Conservation (phyloP, 768 basidiomycete genomes). For the Dioszegia aurantiaca region DNA sequence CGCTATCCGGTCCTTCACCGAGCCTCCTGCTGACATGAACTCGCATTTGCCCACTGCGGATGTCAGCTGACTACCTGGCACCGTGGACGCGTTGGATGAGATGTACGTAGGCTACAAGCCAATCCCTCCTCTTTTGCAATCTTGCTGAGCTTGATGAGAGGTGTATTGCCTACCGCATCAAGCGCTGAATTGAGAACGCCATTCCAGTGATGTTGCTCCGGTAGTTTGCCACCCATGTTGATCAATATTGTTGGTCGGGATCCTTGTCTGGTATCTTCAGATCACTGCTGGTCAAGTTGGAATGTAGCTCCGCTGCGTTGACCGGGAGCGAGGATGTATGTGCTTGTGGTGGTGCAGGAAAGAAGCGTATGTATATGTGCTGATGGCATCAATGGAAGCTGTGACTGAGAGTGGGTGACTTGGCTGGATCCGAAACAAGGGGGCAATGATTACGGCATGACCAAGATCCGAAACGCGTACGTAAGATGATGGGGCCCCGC, state of each 20-base stretch:
- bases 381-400: not conserved
- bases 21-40: constrained; percentile 84
- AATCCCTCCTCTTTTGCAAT: constrained; percentile 71
- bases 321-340: too few species aligned
- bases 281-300: too few species aligned
- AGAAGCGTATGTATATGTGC: not conserved
- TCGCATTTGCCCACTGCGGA: constrained; percentile 79
- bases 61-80: constrained; percentile 3
- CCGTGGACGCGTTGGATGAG: constrained; percentile 19
- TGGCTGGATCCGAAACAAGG: not conserved
- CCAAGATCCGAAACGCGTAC: constrained; percentile 14
- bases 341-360: too few species aligned
- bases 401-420: not conserved
- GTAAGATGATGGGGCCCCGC: too few species aligned
- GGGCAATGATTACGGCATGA: not conserved
- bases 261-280: too few species aligned
- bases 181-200: constrained; percentile 71
- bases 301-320: too few species aligned
- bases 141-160: constrained; percentile 79
- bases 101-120: constrained; percentile 82
- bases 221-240: constrained; percentile 8
- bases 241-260: not conserved
- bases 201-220: constrained; percentile 44
- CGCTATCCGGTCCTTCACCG: constrained; percentile 93
- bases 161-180: constrained; percentile 85